These are phyloP conservation scores for Candida corydali DNA, from an alignment of 805 yeast species.

Conservation along the genomic window DNA sequence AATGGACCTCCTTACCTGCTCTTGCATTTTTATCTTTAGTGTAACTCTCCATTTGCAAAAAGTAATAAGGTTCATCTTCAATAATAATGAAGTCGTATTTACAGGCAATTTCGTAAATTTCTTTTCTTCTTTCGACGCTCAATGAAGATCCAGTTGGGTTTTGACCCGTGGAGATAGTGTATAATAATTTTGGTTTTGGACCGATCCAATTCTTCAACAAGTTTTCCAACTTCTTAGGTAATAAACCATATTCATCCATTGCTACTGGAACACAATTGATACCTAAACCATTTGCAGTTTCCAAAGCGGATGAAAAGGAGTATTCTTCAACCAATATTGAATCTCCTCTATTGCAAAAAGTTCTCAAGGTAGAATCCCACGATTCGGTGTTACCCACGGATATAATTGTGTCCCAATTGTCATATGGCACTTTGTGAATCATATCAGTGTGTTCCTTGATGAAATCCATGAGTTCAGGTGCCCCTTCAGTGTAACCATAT, in stretches of 20 bases:
- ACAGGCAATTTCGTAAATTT: constrained; percentile 72
- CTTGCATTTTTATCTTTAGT: constrained; percentile 37
- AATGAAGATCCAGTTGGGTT: constrained; percentile 95
- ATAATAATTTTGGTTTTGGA: constrained; percentile 77
- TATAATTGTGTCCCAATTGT: constrained; percentile 66
- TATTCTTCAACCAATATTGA: constrained; percentile 77
- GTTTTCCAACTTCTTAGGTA: constrained; percentile 64
- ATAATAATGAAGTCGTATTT: constrained; percentile 82
- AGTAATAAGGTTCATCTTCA: constrained; percentile 98
- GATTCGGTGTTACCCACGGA: constrained; percentile 88
- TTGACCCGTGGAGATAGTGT: constrained; percentile 94
- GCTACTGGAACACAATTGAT: constrained; percentile 65
- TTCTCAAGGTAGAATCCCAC: constrained; percentile 79
- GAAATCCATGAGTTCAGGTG: constrained; percentile 62
- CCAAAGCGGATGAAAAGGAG: constrained; percentile 80
- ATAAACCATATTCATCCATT: constrained; percentile 75
- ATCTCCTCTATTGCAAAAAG: constrained; percentile 76
- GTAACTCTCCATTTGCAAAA: constrained; percentile 87
- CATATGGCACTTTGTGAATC: constrained; percentile 43
- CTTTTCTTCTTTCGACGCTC: constrained; percentile 68
- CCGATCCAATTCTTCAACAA: constrained; percentile 68
- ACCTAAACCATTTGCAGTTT: constrained; percentile 73
- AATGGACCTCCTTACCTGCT: constrained; percentile 27
- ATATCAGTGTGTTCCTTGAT: constrained; percentile 69
- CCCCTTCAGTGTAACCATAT: constrained; percentile 85